phyloP scores from a whole-genome alignment of 352 stramenopile species.

The Globisporangium cystogenes region DNA sequence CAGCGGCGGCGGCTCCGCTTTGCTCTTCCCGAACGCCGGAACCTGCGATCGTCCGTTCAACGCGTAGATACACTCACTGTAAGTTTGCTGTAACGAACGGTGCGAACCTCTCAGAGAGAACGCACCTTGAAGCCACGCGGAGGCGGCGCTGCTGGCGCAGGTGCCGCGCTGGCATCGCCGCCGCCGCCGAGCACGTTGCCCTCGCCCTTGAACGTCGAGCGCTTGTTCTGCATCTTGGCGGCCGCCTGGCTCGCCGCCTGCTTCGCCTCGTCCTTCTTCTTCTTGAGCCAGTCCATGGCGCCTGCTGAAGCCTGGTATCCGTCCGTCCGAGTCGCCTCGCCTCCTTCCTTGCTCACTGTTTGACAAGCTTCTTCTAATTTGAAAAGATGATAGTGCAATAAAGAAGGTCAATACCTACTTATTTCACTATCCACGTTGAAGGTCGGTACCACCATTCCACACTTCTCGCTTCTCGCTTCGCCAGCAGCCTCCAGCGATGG shows the following conservation, averaged over 20 bases:
- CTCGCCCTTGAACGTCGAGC: constrained; percentile 50
- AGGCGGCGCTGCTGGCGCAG: constrained; percentile 7
- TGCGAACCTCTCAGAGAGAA: no score
- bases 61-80: no score
- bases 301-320: no score
- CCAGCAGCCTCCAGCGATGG: constrained; percentile 5
- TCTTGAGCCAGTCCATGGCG: constrained; percentile 72
- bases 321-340: background rate
- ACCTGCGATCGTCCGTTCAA: constrained; percentile 17
- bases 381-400: background rate
- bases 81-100: no score
- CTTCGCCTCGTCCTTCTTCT: constrained; percentile 76
- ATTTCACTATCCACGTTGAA: constrained; percentile 1
- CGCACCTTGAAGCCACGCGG: constrained; percentile 27
- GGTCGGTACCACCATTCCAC: background rate
- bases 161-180: background rate
- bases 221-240: constrained; percentile 75
- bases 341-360: background rate
- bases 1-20: constrained; percentile 26
- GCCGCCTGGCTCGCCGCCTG: constrained; percentile 34
- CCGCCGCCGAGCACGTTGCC: constrained; percentile 54
- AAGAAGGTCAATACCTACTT: background rate
- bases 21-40: constrained; percentile 29
- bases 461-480: background rate
- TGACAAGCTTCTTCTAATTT: background rate